Evolutionary conservation across 192 early-diverging fungal genomes (phyloP).

Genomic region (Coemansia sp.): DNA sequence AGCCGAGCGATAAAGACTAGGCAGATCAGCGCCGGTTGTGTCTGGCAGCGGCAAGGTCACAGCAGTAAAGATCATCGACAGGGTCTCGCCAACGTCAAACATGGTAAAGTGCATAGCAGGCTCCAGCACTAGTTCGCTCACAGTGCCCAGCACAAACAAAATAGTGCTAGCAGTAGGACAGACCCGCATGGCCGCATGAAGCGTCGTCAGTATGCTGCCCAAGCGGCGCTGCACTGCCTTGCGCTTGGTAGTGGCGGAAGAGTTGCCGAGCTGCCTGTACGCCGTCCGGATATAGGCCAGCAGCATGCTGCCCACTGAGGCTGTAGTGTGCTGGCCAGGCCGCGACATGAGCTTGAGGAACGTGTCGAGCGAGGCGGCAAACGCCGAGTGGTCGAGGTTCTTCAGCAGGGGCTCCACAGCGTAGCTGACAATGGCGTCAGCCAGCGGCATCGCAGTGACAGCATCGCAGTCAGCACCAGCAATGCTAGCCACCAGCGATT

Average conservation of each 20-base stretch:
- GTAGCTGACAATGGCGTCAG: slow-evolving; percentile 10
- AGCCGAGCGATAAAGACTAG: slow-evolving; percentile 18
- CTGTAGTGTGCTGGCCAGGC: not conserved
- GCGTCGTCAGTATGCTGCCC: slow-evolving; percentile 22
- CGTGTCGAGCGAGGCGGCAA: slow-evolving; percentile 22
- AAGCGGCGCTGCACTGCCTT: slow-evolving; percentile 32
- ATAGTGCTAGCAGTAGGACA: not conserved
- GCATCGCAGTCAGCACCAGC: not conserved
- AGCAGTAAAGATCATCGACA: slow-evolving; percentile 22
- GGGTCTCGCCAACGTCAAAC: slow-evolving; percentile 30
- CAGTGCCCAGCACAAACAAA: slow-evolving; percentile 10
- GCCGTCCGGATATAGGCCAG: slow-evolving; percentile 31
- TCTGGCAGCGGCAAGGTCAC: slow-evolving; percentile 19
- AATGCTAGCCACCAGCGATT: slow-evolving; percentile 18
- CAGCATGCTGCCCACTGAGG: slow-evolving; percentile 15
- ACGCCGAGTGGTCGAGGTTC: slow-evolving; percentile 12
- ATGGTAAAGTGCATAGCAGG: slow-evolving; percentile 35
- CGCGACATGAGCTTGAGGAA: slow-evolving; percentile 13
- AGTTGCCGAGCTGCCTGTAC: slow-evolving; percentile 15
- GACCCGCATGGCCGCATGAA: slow-evolving; percentile 16
- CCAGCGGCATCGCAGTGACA: not conserved
- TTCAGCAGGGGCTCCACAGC: slow-evolving; percentile 43
- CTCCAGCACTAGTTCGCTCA: slow-evolving; percentile 31
- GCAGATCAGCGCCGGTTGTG: not conserved
- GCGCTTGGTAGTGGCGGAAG: slow-evolving; percentile 17